phyloP scores from a whole-genome alignment of 2,329 filamentous ascomycete genomes.

The Botrytis cinerea region DNA sequence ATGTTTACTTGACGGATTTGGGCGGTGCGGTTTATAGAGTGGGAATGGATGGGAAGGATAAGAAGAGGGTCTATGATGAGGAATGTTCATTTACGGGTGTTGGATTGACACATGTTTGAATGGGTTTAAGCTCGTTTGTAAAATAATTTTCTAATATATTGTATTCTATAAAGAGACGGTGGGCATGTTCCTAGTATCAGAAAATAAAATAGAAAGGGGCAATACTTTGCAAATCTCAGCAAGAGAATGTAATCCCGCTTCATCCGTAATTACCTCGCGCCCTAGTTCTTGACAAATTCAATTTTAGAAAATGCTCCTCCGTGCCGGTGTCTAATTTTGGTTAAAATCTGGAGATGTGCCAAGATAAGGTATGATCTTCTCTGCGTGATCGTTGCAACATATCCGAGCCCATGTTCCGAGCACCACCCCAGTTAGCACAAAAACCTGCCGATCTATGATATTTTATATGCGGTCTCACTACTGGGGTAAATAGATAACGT shows the following conservation, averaged over 20 bases:
- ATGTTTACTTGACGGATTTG: constrained; percentile 47
- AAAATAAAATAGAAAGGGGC: not conserved
- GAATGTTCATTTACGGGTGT: constrained; percentile 24
- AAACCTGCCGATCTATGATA: too few species aligned
- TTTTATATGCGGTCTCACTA: not conserved
- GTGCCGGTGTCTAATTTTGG: not conserved
- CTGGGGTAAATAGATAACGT: not conserved
- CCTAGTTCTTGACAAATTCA: too few species aligned
- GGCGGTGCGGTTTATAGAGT: constrained; percentile 45
- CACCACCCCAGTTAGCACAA: not conserved
- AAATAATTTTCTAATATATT: not conserved
- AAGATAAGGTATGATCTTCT: not conserved
- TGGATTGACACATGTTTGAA: not conserved
- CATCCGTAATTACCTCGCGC: not conserved
- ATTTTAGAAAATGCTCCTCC: not conserved
- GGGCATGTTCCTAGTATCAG: not conserved
- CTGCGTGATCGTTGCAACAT: not conserved
- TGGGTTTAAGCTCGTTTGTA: too few species aligned
- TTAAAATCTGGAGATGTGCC: not conserved
- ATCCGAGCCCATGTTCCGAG: too few species aligned
- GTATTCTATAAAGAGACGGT: not conserved
- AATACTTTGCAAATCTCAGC: not conserved
- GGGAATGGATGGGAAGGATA: constrained; percentile 39
- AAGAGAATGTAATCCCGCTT: not conserved
- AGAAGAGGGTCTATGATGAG: constrained; percentile 28